Conservation (phyloP, 148 eudicot genomes). For the Nyssa sinensis region DNA sequence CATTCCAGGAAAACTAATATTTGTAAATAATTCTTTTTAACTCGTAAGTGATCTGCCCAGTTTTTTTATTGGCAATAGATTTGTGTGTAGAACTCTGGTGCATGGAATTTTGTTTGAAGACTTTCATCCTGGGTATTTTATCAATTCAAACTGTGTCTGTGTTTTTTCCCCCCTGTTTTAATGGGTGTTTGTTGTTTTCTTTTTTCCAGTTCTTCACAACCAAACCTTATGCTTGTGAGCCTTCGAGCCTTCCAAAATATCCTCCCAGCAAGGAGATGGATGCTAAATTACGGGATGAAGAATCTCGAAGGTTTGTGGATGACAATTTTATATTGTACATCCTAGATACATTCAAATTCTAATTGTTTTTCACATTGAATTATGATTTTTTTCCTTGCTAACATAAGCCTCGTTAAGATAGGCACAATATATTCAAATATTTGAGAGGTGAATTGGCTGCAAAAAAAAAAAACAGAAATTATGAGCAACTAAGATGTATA, state of each 20-base stretch:
- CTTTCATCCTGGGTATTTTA: not conserved
- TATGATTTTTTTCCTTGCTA: not conserved
- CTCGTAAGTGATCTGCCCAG: not conserved
- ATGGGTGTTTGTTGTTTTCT: not conserved
- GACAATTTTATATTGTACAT: not conserved
- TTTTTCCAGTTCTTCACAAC: conserved; percentile 64
- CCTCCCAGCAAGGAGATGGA: conserved; percentile 93
- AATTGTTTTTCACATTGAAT: not conserved
- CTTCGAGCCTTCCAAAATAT: conserved; percentile 78
- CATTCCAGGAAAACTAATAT: not conserved
- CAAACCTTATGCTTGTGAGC: conserved; percentile 75
- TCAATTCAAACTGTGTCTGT: not conserved
- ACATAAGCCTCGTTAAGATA: not conserved
- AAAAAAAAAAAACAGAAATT: not conserved
- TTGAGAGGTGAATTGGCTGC: not conserved
- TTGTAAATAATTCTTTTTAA: not conserved
- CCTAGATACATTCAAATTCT: not conserved
- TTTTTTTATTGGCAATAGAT: not conserved
- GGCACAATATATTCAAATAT: too few relatives aligned
- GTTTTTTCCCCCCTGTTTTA: not conserved
- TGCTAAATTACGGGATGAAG: conserved; percentile 78
- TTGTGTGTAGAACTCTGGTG: not conserved
- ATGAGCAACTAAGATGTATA: too few relatives aligned
- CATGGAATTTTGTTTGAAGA: not conserved
- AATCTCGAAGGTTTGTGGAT: conserved; percentile 59